These are phyloP conservation scores for Aphanomyces stellatus DNA, from an alignment of 352 stramenopile genomes.

Conservation along the genomic window DNA sequence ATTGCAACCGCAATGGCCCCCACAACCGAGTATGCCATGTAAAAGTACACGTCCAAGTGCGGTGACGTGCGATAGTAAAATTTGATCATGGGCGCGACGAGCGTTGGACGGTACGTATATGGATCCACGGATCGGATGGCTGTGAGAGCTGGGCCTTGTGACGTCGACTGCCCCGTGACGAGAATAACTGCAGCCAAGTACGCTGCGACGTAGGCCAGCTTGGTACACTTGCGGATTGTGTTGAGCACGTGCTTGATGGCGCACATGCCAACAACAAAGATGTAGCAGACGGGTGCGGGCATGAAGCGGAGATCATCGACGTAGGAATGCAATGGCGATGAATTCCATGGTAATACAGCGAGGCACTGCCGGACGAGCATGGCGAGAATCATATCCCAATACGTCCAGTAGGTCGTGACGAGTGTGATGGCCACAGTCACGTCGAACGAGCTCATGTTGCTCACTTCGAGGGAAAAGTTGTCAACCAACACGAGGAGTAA, in stretches of 20 bases:
- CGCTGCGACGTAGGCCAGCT: background rate
- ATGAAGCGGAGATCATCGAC: background rate
- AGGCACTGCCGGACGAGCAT: background rate
- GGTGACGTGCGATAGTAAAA: background rate
- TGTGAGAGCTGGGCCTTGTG: background rate
- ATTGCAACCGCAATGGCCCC: background rate
- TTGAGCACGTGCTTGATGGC: background rate
- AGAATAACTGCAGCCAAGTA: background rate
- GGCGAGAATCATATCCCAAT: background rate
- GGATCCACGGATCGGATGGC: background rate
- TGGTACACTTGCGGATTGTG: background rate
- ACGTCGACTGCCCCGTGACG: background rate
- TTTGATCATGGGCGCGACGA: background rate
- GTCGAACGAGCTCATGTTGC: background rate
- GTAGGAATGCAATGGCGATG: background rate
- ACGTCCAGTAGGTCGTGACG: background rate
- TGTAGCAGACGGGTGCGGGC: background rate
- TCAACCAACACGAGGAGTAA: background rate
- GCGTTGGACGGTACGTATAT: background rate
- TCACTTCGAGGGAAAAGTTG: background rate
- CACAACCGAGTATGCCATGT: background rate
- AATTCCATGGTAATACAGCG: background rate
- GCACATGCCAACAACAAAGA: background rate
- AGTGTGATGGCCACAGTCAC: background rate
- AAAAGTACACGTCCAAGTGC: background rate